These are phyloP conservation scores for Eutrema salsugineum DNA, from an alignment of 441 rosid species.

Conservation along the genomic window DNA sequence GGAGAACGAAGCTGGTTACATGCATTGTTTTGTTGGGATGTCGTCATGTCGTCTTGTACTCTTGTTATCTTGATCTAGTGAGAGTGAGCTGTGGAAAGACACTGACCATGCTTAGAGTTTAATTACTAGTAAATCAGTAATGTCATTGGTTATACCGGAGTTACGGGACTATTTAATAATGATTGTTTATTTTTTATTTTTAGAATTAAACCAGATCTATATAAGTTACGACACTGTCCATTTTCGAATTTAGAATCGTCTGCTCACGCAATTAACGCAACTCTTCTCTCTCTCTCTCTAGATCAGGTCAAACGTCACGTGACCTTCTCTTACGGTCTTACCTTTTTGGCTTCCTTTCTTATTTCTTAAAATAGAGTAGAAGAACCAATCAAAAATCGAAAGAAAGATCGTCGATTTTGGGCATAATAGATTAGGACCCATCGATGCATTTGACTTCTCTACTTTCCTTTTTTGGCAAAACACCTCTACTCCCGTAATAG, in stretches of 20 bases:
- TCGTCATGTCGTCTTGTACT: too few species aligned
- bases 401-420: not conserved
- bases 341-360: not conserved
- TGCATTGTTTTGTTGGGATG: too few species aligned
- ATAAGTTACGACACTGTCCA: not conserved
- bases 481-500: conserved; percentile 11
- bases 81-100: too few species aligned
- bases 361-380: conserved; percentile 18
- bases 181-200: too few species aligned
- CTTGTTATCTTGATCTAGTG: too few species aligned
- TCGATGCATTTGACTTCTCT: conserved; percentile 4
- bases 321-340: conserved; percentile 18
- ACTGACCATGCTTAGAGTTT: too few species aligned
- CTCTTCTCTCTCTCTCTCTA: not conserved
- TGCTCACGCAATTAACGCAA: not conserved
- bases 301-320: conserved; percentile 30
- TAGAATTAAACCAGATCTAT: too few species aligned
- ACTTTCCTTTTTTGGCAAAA: conserved; percentile 27
- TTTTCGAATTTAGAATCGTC: not conserved
- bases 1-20: too few species aligned
- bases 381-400: not conserved
- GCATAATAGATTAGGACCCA: not conserved
- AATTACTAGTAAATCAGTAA: too few species aligned
- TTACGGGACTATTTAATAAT: too few species aligned
- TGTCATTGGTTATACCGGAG: too few species aligned